These are phyloP conservation scores for Pseudopithomyces chartarum DNA, from an alignment of 2,329 filamentous ascomycete species.

Conservation along the genomic window DNA sequence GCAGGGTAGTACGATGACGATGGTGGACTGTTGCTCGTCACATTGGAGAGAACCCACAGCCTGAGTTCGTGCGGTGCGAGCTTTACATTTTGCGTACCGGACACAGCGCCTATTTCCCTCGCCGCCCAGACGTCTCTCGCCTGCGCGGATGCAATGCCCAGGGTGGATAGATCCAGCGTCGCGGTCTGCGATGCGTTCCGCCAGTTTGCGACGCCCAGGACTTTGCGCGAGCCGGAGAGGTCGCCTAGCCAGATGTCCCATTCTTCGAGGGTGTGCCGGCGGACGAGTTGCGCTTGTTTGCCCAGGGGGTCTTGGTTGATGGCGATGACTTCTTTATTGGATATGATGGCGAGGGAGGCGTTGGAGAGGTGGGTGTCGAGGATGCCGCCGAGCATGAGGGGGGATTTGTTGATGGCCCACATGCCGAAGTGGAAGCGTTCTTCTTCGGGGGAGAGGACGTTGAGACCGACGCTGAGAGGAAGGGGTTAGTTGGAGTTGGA, in stretches of 20 bases:
- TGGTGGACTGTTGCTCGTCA: conserved; percentile 17
- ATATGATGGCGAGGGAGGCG: conserved; percentile 35
- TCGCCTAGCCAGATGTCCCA: conserved; percentile 47
- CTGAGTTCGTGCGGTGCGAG: conserved; percentile 34
- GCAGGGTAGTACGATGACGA: conserved; percentile 37
- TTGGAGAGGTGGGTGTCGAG: conserved; percentile 29
- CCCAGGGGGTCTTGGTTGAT: conserved; percentile 64
- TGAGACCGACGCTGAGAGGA: conserved; percentile 38
- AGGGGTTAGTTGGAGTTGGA: background rate
- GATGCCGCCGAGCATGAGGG: conserved; percentile 51
- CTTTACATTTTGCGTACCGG: conserved; percentile 18
- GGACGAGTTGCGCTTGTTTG: conserved; percentile 56
- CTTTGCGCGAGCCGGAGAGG: conserved; percentile 40
- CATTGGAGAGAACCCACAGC: conserved; percentile 43
- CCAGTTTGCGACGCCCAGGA: conserved; percentile 47
- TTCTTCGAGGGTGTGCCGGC: conserved; percentile 44
- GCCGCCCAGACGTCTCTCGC: conserved; percentile 45
- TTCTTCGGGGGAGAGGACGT: conserved; percentile 43
- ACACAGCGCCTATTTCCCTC: conserved; percentile 22
- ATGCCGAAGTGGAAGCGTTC: conserved; percentile 53
- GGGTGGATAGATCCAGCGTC: conserved; percentile 32
- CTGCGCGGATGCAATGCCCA: conserved; percentile 41
- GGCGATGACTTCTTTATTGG: conserved; percentile 60
- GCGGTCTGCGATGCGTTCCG: conserved; percentile 40
- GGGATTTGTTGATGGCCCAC: conserved; percentile 54